Evolutionary conservation across 768 basidiomycete genomes (phyloP).

Genomic region (Termitomyces sp.): DNA sequence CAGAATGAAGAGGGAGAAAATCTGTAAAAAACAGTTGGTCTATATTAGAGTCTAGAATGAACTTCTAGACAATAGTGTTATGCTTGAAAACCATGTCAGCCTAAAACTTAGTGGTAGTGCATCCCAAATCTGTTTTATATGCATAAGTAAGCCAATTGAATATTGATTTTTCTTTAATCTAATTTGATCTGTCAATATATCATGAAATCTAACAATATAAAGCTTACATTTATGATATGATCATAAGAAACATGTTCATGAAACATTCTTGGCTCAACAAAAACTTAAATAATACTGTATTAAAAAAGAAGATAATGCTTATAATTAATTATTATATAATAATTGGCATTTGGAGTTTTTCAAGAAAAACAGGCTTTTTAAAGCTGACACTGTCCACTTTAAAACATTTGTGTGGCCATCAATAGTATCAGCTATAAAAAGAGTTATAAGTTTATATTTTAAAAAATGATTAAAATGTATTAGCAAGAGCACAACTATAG

Average conservation of each 20-base stretch:
- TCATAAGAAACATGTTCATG: not conserved
- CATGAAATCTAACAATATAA: not conserved
- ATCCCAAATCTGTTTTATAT: not conserved
- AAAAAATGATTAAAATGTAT: not conserved
- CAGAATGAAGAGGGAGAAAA: not conserved
- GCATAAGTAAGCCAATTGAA: not conserved
- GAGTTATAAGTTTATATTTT: not conserved
- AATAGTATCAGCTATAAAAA: not conserved
- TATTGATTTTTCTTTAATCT: not conserved
- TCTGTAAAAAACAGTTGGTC: not conserved
- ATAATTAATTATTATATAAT: accelerated
- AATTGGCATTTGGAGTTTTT: not conserved
- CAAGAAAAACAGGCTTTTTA: not conserved
- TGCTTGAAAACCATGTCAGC: not conserved
- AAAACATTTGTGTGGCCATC: no score
- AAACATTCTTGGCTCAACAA: not conserved
- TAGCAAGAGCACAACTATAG: not conserved
- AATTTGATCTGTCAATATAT: not conserved
- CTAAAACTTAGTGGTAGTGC: not conserved
- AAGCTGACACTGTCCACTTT: not conserved
- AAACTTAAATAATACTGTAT: not conserved
- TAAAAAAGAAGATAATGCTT: not conserved
- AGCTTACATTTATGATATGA: accelerated
- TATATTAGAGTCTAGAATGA: not conserved
- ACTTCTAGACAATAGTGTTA: not conserved